phyloP scores from a whole-genome alignment of 805 yeast species.

The Brettanomyces custersianus region DNA sequence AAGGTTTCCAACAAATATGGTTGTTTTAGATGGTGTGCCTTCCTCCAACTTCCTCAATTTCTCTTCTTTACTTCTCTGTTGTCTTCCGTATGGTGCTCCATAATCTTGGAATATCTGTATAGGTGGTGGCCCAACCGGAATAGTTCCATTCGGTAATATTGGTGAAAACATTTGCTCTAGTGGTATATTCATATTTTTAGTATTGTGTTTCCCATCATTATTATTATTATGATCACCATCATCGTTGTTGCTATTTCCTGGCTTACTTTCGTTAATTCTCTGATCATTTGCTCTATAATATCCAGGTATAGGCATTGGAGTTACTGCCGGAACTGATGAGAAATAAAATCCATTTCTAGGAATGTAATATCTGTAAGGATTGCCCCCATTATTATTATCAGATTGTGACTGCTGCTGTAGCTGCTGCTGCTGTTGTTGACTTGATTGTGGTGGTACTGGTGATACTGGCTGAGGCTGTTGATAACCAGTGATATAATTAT shows the following conservation, averaged over 20 bases:
- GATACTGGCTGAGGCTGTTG: neutral
- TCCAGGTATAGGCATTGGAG: constrained; percentile 6
- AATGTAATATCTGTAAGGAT: neutral
- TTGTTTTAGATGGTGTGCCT: constrained; percentile 47
- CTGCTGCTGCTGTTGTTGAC: neutral
- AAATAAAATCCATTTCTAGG: constrained; percentile 1
- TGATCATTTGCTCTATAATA: neutral
- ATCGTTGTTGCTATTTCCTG: too few species aligned
- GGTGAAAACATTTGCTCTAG: too few species aligned
- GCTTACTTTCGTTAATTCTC: too few species aligned
- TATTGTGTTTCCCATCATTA: too few species aligned
- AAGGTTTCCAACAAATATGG: constrained; percentile 55
- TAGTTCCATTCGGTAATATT: neutral
- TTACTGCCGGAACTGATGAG: constrained; percentile 5
- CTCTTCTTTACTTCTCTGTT: constrained; percentile 19
- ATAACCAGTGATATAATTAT: too few species aligned
- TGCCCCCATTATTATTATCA: neutral
- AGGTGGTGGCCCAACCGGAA: neutral
- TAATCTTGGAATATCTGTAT: neutral
- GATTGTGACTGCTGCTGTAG: neutral
- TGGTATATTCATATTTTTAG: too few species aligned
- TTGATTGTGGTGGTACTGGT: neutral
- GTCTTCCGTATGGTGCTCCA: neutral
- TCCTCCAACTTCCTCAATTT: constrained; percentile 28
- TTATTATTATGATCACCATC: too few species aligned